Evolutionary conservation across 352 stramenopile genomes (phyloP), one percentile per base, ranked within the genome.

Genomic region (Phytophthora quininea): DNA sequence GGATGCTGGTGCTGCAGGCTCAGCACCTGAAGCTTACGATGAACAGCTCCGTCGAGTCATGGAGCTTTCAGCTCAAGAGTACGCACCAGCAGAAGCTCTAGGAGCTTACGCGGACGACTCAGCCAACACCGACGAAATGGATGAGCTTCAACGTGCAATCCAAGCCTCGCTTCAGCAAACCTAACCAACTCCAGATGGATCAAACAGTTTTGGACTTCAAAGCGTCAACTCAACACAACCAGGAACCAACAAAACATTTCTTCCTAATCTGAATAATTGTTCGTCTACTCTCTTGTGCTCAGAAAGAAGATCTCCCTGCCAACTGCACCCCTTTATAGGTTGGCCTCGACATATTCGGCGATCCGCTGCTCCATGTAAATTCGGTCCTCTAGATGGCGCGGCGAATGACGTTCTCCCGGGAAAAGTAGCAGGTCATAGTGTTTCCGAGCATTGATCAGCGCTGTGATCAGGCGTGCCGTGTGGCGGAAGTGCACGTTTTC

Each of bases 401-500:
- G 97, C 33, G 94, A 98, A 85, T 99, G 97, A 61, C 97, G 89
- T 66, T 99, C 97, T 51, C 97, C 87, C 5, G 97, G 97, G 76
- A 99, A 99, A 30, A 99, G 73, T 24, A 99, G 79, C 54, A 99
- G 70, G 61, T 99, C 97, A 76, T 99, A 99, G 58, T 94, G 88
- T 80, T 99, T 99, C 31, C 92, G 84, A 57, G 86, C 85, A 30
- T 80, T 82, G 69, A 99, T 99, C 32, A 99, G 75, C 59, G 91
- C 81, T 61, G 98, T 98, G 74, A 99, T 99, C 52, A 99, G 84
- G 3, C 96, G 88, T 59, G 97, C 94, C 24, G 97, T 99, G 80
- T 99, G 97, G 42, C 97, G 89, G 74, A 99, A 99, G 74, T 99
- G 97, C 51, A 99, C 97, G 69, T 99, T 99, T 73, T 99, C 96